These are phyloP conservation scores for Pichia norvegensis DNA, from an alignment of 1,139 yeast genomes.

Conservation along the genomic window DNA sequence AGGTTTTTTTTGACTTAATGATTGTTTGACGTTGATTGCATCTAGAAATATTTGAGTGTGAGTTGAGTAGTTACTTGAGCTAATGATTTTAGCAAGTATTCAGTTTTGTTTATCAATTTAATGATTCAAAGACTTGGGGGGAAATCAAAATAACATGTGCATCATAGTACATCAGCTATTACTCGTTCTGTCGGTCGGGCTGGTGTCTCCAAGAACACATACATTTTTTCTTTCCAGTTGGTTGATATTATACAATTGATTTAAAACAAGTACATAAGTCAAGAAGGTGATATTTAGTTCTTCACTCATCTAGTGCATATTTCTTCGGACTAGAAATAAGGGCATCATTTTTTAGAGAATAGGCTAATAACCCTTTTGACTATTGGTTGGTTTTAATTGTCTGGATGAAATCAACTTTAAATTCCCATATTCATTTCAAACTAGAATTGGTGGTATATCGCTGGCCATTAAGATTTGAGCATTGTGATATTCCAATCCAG, in stretches of 20 bases:
- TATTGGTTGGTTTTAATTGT: too few species aligned
- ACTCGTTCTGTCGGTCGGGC: slow-evolving; percentile 19
- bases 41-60: not conserved
- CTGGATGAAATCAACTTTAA: too few species aligned
- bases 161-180: slow-evolving; percentile 29
- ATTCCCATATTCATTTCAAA: too few species aligned
- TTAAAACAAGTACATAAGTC: too few species aligned
- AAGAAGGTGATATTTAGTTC: too few species aligned
- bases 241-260: too few species aligned
- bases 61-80: not conserved
- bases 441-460: not conserved
- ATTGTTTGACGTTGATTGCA: not conserved
- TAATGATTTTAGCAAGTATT: not conserved
- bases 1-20: not conserved
- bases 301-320: too few species aligned
- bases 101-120: not conserved
- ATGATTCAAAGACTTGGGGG: slow-evolving; percentile 11
- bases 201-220: slow-evolving; percentile 31
- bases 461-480: not conserved
- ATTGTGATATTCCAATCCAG: not conserved
- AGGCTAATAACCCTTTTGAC: too few species aligned
- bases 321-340: too few species aligned
- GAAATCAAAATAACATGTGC: slow-evolving; percentile 20
- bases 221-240: slow-evolving; percentile 15
- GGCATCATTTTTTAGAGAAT: too few species aligned